Conservation (phyloP, 768 basidiomycete species). For the Macrolepiota albuminosa region DNA sequence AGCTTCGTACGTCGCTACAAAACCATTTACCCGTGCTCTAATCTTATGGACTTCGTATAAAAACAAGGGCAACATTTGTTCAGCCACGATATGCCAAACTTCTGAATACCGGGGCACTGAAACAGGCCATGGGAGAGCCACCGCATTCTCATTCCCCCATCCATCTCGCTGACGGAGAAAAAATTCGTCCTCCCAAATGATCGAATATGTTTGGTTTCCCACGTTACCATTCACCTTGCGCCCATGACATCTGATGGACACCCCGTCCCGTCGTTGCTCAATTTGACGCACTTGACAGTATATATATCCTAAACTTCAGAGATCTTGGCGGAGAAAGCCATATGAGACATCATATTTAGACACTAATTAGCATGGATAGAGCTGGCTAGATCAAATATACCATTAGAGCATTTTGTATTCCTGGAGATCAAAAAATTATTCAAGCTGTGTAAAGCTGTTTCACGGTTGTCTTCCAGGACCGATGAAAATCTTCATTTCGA, state of each 20-base stretch:
- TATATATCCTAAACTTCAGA: background rate
- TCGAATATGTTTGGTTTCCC: slow-evolving; percentile 1
- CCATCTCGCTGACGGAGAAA: slow-evolving; percentile 34
- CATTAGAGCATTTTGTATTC: background rate
- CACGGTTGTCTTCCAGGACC: background rate
- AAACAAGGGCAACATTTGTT: slow-evolving; percentile 73
- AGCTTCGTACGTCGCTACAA: slow-evolving; percentile 55
- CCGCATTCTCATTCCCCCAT: slow-evolving; percentile 30
- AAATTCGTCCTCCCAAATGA: slow-evolving; percentile 15
- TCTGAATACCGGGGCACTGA: slow-evolving; percentile 54
- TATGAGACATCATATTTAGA: background rate
- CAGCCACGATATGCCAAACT: slow-evolving; percentile 87
- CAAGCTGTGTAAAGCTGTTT: slow-evolving; percentile 8
- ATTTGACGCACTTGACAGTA: background rate
- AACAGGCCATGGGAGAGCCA: slow-evolving; percentile 64
- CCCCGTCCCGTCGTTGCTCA: background rate
- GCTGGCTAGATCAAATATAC: background rate
- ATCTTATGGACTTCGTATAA: background rate
- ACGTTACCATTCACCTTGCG: background rate
- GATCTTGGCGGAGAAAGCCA: background rate
- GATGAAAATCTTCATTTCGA: background rate
- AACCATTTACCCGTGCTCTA: background rate
- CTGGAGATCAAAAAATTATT: background rate
- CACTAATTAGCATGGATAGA: background rate
- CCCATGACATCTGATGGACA: background rate